Evolutionary conservation across 768 basidiomycete genomes (phyloP), one percentile per base, ranked within the genome.

Genomic region (Sarcodon sp.): DNA sequence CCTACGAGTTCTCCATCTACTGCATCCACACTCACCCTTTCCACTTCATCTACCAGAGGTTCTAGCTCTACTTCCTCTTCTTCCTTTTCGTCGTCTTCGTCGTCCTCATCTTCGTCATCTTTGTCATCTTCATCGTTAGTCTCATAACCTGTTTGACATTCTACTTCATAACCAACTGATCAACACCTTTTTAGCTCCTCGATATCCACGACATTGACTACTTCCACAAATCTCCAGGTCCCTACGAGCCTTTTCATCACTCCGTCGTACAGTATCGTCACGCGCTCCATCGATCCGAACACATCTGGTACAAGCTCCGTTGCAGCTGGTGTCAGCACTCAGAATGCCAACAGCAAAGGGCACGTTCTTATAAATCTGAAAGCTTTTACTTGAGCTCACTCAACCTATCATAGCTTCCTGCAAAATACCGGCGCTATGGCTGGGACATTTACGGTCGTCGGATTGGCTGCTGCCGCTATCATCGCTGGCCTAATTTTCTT

Each of bases 361-460:
- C 21, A 27, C 4, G n/a, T 18, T 39, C 4, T n/a, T 4, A 39
- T 39, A 39, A n/a, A n/a, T 18, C n/a, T 39, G n/a, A 27, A 27
- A 27, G 21, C 21, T 27, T 27, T 2, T 27, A 3, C 21, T 27
- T 27, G 49, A 43, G 32, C 10, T 36, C 18, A 18, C 7, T 5
- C 8, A 8, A 13, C 10, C 15, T n/a, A 51, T n/a, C 10, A 8
- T 32, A 75, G 74, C 50, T 76, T 76, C 64, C 67, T 72, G 53
- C 52, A 63, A 43, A 67, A 71, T 53, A 70, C 65, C 45, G 69
- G 64, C 34, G 74, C 70, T 0, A 69, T 73, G 15, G 74, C 68
- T 0, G 70, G 66, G 36, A 68, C 66, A 0, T 76, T 75, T 50
- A 62, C 67, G 36, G 60, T 65, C 48, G 62, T 67, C 46, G 69